phyloP scores from a whole-genome alignment of 2,329 filamentous ascomycete genomes.

The Cercospora janseana region DNA sequence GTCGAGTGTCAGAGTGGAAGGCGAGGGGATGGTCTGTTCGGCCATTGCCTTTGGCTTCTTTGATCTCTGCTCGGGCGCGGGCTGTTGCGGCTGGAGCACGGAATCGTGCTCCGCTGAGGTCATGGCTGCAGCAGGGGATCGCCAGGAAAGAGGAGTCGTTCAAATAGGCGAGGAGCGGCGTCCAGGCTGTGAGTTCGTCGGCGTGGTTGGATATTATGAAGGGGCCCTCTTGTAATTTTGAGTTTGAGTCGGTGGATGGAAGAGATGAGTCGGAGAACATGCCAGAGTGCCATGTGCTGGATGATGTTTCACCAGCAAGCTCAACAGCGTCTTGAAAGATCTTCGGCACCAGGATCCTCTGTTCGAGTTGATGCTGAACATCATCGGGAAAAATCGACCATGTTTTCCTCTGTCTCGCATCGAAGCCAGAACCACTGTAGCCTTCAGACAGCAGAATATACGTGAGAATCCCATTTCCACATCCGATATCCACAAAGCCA shows the following conservation, averaged over 20 bases:
- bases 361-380: slow-evolving; percentile 53
- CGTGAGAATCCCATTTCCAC: slow-evolving; percentile 88
- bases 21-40: background rate
- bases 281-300: slow-evolving; percentile 52
- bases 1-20: background rate
- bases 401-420: slow-evolving; percentile 79
- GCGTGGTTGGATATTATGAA: slow-evolving; percentile 98
- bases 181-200: slow-evolving; percentile 95
- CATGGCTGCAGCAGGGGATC: slow-evolving; percentile 93
- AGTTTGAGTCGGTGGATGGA: background rate
- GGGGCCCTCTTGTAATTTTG: slow-evolving; percentile 55
- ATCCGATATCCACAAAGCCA: slow-evolving; percentile 93
- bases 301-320: background rate
- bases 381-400: slow-evolving; percentile 69
- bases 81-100: slow-evolving; percentile 53
- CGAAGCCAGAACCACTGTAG: slow-evolving; percentile 84
- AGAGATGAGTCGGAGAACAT: slow-evolving; percentile 52
- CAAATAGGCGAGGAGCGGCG: slow-evolving; percentile 76
- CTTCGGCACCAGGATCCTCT: slow-evolving; percentile 61
- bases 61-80: background rate
- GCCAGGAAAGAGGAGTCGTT: slow-evolving; percentile 80
- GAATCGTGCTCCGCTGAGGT: slow-evolving; percentile 71
- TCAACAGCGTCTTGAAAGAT: slow-evolving; percentile 33
- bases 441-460: slow-evolving; percentile 78
- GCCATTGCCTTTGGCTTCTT: slow-evolving; percentile 8